phyloP scores from a whole-genome alignment of 345 rosid genomes.

The Populus nigra region DNA sequence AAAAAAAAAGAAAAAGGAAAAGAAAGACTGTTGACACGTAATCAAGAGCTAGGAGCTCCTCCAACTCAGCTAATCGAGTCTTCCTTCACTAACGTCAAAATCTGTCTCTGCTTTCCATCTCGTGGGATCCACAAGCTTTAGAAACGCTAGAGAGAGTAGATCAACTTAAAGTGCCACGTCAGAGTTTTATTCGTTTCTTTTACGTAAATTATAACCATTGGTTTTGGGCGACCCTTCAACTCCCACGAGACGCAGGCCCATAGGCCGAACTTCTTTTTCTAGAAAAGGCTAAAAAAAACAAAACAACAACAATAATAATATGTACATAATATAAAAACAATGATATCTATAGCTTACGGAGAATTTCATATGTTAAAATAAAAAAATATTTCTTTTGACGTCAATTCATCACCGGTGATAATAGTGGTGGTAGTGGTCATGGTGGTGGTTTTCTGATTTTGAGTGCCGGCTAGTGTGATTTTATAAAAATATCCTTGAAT shows the following conservation, averaged over 20 bases:
- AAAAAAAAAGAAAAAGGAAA: rapidly evolving
- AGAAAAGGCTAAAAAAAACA: too few species aligned
- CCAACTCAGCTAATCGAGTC: constrained; percentile 17
- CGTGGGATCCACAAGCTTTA: not conserved
- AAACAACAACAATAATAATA: not conserved
- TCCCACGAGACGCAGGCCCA: not conserved
- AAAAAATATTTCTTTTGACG: too few species aligned
- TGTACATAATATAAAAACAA: too few species aligned
- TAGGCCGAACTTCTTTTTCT: not conserved
- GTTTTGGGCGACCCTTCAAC: not conserved
- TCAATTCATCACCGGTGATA: too few species aligned
- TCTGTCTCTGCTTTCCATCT: not conserved
- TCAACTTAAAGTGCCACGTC: constrained; percentile 23
- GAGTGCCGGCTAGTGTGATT: too few species aligned
- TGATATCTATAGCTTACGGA: too few species aligned
- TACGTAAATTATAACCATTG: constrained; percentile 14
- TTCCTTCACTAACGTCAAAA: constrained; percentile 4
- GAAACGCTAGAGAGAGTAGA: not conserved
- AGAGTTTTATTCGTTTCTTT: constrained; percentile 18
- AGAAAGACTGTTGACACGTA: not conserved
- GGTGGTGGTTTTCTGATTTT: too few species aligned
- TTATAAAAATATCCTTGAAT: too few species aligned
- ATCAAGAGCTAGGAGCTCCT: not conserved
- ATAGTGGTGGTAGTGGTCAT: too few species aligned
- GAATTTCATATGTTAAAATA: too few species aligned